phyloP scores from a whole-genome alignment of 208 protist species.

The Trypanosoma melophagium region DNA sequence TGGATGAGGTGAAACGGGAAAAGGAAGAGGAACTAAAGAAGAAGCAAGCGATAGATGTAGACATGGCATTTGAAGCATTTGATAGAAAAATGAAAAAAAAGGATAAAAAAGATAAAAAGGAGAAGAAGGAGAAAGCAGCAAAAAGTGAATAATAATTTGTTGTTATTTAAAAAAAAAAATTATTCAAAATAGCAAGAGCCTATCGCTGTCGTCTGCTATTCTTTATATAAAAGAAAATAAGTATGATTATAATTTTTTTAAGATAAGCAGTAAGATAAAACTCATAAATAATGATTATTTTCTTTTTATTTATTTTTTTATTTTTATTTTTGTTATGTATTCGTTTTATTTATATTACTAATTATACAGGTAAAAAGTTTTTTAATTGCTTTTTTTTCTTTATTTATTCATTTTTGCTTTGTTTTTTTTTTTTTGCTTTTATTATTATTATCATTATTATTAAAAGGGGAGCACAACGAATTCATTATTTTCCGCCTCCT shows the following conservation, averaged over 20 bases:
- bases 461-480: conserved; percentile 13
- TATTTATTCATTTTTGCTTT: conserved; percentile 1
- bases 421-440: not conserved
- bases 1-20: conserved; percentile 15
- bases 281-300: not conserved
- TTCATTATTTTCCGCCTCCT: not conserved
- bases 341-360: conserved; percentile 1
- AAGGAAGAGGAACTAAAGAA: conserved; percentile 43
- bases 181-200: too few relatives aligned
- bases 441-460: not conserved
- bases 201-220: not conserved
- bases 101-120: conserved; percentile 53
- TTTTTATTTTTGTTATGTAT: not conserved
- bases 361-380: not conserved
- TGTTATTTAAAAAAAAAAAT: too few relatives aligned
- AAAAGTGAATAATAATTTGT: not conserved
- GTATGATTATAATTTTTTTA: not conserved
- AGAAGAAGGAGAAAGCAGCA: conserved; percentile 29
- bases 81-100: conserved; percentile 39
- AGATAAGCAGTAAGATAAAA: not conserved
- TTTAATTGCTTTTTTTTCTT: not conserved
- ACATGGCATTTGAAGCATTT: conserved; percentile 32
- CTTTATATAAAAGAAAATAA: not conserved
- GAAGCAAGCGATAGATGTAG: conserved; percentile 34
- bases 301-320: not conserved